Base-by-base conservation (phyloP, 805 yeast genomes). In the Blastobotrys attinorum region DNA sequence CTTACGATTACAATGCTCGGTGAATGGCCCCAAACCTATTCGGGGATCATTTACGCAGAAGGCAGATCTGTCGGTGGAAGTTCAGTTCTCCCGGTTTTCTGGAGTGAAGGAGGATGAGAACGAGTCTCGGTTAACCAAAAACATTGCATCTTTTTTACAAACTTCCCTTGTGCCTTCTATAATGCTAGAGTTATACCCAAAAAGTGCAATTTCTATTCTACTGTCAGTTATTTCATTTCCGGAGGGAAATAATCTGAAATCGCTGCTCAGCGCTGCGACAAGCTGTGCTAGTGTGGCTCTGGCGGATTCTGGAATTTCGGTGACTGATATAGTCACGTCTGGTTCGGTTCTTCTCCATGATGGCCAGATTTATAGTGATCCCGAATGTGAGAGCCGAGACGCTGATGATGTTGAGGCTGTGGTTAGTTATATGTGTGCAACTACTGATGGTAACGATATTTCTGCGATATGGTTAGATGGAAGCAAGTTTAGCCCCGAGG, bases 11-110 rank as follows among this genome's bases (percentile, higher is more conserved):
- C 76, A 80, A 43, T 81, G 82, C 1, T 72, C 87, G 3, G 79
- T 90, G 0, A 84, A 79, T 62, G 97, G 97, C 0, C 97, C 97
- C 3, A 72, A 88, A 51, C 96, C 97, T 5, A 79, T 76, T 48
- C 70, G 84, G 47, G 86, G 87, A 2, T 74, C 85, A 3, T 85
- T 81, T 59, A 70, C 76, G 31, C 78, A 81, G 18, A 67, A 76
- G 40, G 89, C 89, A 2, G 69, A 77, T 3, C 64, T 85, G 34
- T 72, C 79, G 22, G 87, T 84, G 10, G 78, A 72, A 44, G 71
- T 74, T 39, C 70, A 71, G 51, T 71, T 79, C 46, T 66, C 75
- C 15, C 78, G 79, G 2, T 72, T 74, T 51, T 21, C 79, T 59
- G 25, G 50, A 33, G 21, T 46, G 33, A 18, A 46, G 16, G 42